A percentile compares a stretch with the other conserved stretches of the same genome.
These are phyloP conservation scores for Apiospora phragmitis DNA, from an alignment of 2,329 filamentous ascomycete species.

Conservation along the genomic window DNA sequence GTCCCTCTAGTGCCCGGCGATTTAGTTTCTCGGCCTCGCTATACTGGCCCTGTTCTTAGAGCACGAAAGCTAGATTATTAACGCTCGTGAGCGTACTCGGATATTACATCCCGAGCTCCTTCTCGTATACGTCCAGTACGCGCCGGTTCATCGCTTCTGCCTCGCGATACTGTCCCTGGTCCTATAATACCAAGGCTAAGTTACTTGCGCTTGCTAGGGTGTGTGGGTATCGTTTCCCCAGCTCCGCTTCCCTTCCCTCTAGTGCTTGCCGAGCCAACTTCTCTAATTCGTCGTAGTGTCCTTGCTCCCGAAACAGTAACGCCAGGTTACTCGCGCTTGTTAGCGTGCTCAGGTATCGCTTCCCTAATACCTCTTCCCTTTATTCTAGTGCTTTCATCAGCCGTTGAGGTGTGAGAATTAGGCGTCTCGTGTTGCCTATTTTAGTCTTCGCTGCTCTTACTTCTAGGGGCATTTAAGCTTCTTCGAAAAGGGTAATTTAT, in stretches of 20 bases:
- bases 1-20: not conserved
- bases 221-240: not conserved
- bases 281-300: not conserved
- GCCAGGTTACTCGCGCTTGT: not conserved
- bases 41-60: slow-evolving; percentile 1
- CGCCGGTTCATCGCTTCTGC: not conserved
- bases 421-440: not conserved
- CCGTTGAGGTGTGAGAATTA: too few species aligned
- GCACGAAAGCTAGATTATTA: not conserved
- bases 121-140: not conserved
- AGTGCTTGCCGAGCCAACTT: not conserved
- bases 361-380: too few species aligned
- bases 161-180: slow-evolving; percentile 4
- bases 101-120: not conserved
- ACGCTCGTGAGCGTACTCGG: slow-evolving; percentile 2
- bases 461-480: not conserved
- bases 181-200: not conserved
- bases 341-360: too few species aligned
- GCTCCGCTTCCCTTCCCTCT: not conserved
- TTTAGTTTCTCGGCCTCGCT: not conserved
- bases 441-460: not conserved
- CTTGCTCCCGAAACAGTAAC: not conserved
- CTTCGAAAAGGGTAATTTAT: not conserved
- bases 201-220: slow-evolving; percentile 1
- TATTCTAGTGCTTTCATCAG: too few species aligned